Evolutionary conservation across 2,329 filamentous ascomycete species (phyloP), one percentile per base, ranked within the genome.

Genomic region (Scorias spongiosa): DNA sequence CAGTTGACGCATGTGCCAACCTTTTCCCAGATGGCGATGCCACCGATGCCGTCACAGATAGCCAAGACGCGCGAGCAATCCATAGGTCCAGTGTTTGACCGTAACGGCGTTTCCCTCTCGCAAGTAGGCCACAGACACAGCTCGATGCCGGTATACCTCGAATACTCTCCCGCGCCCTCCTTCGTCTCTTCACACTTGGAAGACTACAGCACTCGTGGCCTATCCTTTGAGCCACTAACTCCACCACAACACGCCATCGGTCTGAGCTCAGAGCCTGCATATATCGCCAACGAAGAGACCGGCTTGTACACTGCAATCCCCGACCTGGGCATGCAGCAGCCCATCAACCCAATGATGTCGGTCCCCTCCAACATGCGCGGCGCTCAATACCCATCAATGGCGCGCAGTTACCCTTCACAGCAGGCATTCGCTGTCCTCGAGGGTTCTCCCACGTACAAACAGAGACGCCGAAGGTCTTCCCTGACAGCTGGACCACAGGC

Each of bases 121-220:
- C 84, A 88, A 58, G 72, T 81, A 42, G 87, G 93, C 66, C 85
- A 94, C 63, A 82, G 91, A 45, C 89, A 96, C 66, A 84, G 88
- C 48, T 98, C 91, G n/a, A 95, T 98, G 87, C 91, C 91, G 41
- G 84, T 87, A 15, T 98, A 93, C 62, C 81, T 96, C 63, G 91
- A 98, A 66, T 98, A 96, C 70, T 98, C 91, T 12, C 91, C 91
- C 43, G 91, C 91, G 0, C 91, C 91, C 2, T 96, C 91, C 1
- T 96, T 96, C 58, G 88, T 94, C 42, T 96, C 91, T n/a, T 96
- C 91, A 1, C 88, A 95, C 57, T 94, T 89, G 57, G 91, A 96
- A 61, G 89, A 96, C 63, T 98, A 95, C 71, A 93, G 86, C 75
- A 89, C 88, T 61, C 83, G 91, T 46, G 91, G 87, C 42, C 79